Evolutionary conservation across 2,329 filamentous ascomycete genomes (phyloP).

Genomic region (Diaporthe velutina): DNA sequence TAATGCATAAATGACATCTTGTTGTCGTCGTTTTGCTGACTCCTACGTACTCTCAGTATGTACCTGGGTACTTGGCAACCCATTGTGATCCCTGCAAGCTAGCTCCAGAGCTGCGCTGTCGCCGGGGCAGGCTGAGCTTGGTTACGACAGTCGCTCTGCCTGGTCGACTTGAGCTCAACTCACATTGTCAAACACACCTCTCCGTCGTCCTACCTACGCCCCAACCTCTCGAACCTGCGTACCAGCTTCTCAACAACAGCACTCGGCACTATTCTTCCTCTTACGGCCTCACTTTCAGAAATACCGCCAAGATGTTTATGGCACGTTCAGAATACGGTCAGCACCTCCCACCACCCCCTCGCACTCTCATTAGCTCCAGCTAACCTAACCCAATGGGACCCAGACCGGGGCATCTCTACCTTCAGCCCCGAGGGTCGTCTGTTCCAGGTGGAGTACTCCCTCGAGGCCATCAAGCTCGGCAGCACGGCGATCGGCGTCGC

Average conservation of each 20-base stretch:
- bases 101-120: conserved; percentile 13
- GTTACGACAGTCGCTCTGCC: conserved; percentile 44
- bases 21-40: neutral
- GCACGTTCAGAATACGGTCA: conserved; percentile 99
- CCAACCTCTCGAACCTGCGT: conserved; percentile 17
- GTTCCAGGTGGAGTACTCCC: conserved; percentile 99
- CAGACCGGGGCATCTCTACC: conserved; percentile 99
- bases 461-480: conserved; percentile 99
- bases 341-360: conserved; percentile 52
- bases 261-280: neutral
- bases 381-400: conserved; percentile 22
- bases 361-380: conserved; percentile 50
- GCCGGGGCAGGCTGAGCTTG: conserved; percentile 37
- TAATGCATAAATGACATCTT: neutral
- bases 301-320: conserved; percentile 91
- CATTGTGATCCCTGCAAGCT: conserved; percentile 7
- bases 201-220: conserved; percentile 3
- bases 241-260: neutral
- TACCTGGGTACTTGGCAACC: neutral
- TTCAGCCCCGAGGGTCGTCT: conserved; percentile 99
- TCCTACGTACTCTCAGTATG: neutral
- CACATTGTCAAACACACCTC: conserved; percentile 23
- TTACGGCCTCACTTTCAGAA: conserved; percentile 42
- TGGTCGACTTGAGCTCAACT: conserved; percentile 42
- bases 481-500: conserved; percentile 98